Evolutionary conservation across 2,329 filamentous ascomycete species (phyloP).

Genomic region (Cyphellophora europaea): DNA sequence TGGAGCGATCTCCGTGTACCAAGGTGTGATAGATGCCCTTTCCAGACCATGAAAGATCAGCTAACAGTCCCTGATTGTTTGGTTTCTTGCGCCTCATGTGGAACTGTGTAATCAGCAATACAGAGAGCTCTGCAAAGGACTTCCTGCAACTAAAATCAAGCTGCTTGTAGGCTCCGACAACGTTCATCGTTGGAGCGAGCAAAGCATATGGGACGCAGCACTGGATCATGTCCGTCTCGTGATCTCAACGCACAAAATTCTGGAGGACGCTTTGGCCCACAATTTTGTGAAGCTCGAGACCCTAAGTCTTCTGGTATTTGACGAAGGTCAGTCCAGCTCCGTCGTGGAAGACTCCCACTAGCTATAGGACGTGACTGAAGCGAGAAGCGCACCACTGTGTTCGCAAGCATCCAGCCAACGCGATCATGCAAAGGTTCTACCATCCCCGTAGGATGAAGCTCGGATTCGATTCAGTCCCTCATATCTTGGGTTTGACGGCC

Average conservation of each 20-base stretch:
- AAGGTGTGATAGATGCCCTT: too few relatives aligned
- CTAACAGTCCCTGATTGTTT: too few relatives aligned
- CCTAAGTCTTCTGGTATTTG: slow-evolving; percentile 65
- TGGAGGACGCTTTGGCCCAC: slow-evolving; percentile 65
- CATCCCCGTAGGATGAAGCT: slow-evolving; percentile 53
- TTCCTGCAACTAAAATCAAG: slow-evolving; percentile 48
- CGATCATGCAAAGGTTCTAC: slow-evolving; percentile 71
- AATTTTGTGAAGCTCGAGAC: slow-evolving; percentile 59
- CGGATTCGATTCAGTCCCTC: slow-evolving; percentile 37
- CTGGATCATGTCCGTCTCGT: slow-evolving; percentile 60
- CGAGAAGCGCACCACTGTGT: slow-evolving; percentile 69
- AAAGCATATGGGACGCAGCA: slow-evolving; percentile 64
- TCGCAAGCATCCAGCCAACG: slow-evolving; percentile 54
- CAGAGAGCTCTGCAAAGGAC: slow-evolving; percentile 49
- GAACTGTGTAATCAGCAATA: slow-evolving; percentile 59
- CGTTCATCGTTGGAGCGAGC: slow-evolving; percentile 69
- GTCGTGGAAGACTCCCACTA: too few relatives aligned
- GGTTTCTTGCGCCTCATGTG: slow-evolving; percentile 67
- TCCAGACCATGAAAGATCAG: too few relatives aligned
- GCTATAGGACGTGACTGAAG: too few relatives aligned
- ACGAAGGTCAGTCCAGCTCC: too few relatives aligned
- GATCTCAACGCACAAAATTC: slow-evolving; percentile 66
- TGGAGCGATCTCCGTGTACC: slow-evolving; percentile 43
- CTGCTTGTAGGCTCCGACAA: slow-evolving; percentile 61
- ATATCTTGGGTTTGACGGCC: slow-evolving; percentile 70